A percentile compares a stretch with the other conserved stretches of the same genome.
phyloP scores from a whole-genome alignment of 805 yeast genomes.

The Lipomyces sp. region DNA sequence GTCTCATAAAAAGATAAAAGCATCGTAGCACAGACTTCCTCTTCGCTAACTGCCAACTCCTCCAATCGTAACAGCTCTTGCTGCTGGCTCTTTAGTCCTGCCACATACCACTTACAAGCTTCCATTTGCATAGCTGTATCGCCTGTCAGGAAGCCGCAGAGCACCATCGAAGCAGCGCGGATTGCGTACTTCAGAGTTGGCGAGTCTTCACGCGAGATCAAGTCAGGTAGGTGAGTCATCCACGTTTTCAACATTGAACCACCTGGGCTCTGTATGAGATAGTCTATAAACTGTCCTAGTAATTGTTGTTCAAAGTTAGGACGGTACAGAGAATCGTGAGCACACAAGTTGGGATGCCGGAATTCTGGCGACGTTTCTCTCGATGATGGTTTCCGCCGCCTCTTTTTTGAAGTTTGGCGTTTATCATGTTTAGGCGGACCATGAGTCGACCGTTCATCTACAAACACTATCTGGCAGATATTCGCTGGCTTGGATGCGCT shows the following conservation, averaged over 20 bases:
- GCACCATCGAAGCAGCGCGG: conserved; percentile 8
- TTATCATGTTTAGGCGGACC: neutral
- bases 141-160: neutral
- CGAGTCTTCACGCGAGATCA: neutral
- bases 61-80: conserved; percentile 1
- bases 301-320: conserved; percentile 4
- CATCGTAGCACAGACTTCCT: conserved; percentile 8
- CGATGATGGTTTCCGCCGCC: neutral
- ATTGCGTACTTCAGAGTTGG: conserved; percentile 7
- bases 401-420: neutral
- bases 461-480: neutral
- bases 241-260: conserved; percentile 3
- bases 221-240: conserved; percentile 6
- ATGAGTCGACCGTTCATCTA: neutral
- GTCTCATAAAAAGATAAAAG: neutral
- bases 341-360: neutral
- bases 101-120: conserved; percentile 10
- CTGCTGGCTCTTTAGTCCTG: conserved; percentile 7
- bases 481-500: neutral
- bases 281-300: neutral
- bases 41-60: conserved; percentile 2
- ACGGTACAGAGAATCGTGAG: neutral
- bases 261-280: neutral
- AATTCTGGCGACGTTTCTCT: neutral
- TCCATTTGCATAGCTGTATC: conserved; percentile 7